These are phyloP conservation scores for Suhomyces wounanorum DNA, from an alignment of 1,139 yeast species.

Conservation along the genomic window DNA sequence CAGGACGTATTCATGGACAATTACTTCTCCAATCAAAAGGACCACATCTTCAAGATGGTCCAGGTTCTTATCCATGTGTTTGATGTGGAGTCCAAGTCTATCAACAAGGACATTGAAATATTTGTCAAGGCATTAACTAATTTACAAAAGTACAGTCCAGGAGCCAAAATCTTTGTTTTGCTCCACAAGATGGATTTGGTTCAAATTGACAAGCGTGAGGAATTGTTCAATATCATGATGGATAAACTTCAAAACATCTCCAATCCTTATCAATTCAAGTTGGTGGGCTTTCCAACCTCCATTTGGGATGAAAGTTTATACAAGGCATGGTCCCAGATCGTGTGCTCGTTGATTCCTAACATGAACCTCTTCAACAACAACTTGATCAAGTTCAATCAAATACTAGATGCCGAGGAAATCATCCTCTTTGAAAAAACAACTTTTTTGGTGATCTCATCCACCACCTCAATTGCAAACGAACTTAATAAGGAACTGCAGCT, in stretches of 20 bases:
- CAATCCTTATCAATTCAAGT: conserved; percentile 71
- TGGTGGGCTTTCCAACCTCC: conserved; percentile 92
- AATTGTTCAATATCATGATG: conserved; percentile 82
- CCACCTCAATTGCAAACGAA: conserved; percentile 42
- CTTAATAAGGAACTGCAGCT: conserved; percentile 10
- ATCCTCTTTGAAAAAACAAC: conserved; percentile 93
- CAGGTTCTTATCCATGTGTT: conserved; percentile 97
- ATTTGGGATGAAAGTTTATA: conserved; percentile 97
- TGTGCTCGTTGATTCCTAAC: conserved; percentile 91
- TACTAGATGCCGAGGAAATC: conserved; percentile 86
- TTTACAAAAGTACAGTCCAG: conserved; percentile 82
- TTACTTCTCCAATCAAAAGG: conserved; percentile 82
- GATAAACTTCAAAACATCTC: conserved; percentile 77
- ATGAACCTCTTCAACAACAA: conserved; percentile 80
- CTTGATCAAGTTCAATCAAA: conserved; percentile 69
- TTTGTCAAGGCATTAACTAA: conserved; percentile 83
- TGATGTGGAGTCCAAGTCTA: conserved; percentile 92
- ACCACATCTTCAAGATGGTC: conserved; percentile 91
- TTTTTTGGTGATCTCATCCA: conserved; percentile 82
- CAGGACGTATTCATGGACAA: conserved; percentile 97
- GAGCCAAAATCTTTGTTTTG: conserved; percentile 87
- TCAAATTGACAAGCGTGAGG: conserved; percentile 82
- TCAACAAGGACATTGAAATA: conserved; percentile 89
- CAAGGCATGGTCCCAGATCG: conserved; percentile 97
- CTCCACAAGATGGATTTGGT: conserved; percentile 97